Evolutionary conservation across 163 green algal species (phyloP), one percentile per base, ranked within the genome.

Genomic region (Chlorella variabilis): DNA sequence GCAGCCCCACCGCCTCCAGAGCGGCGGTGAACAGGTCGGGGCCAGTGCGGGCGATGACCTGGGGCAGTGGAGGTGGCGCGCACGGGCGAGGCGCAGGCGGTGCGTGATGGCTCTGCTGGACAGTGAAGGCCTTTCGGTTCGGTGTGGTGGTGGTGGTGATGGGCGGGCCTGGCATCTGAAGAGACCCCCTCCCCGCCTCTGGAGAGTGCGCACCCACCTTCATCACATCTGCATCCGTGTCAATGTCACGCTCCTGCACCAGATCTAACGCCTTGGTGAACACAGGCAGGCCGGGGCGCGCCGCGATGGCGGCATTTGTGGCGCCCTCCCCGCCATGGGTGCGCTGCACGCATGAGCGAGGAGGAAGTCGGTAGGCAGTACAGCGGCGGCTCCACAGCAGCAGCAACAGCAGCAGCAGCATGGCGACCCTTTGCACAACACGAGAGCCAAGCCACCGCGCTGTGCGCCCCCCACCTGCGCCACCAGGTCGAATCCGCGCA

Each of bases 171-270:
- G n/a, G n/a, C n/a, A n/a, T n/a, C n/a, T n/a, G n/a, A n/a, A n/a
- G n/a, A n/a, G n/a, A n/a, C n/a, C n/a, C n/a, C n/a, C n/a, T n/a
- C n/a, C n/a, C n/a, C n/a, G n/a, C n/a, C n/a, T n/a, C n/a, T n/a
- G n/a, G n/a, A n/a, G n/a, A n/a, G n/a, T n/a, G n/a, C n/a, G n/a
- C n/a, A n/a, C n/a, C n/a, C n/a, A n/a, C n/a, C n/a, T n/a, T n/a
- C n/a, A n/a, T n/a, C n/a, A n/a, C n/a, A n/a, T n/a, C n/a, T n/a
- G n/a, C n/a, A n/a, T n/a, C n/a, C n/a, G n/a, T n/a, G n/a, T n/a
- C n/a, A n/a, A n/a, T n/a, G n/a, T n/a, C n/a, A n/a, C 63, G 63
- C 21, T 29, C 20, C 33, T 74, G 66, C 66, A 59, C 66, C 66
- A 74, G 9, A 20, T 59, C 1, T 27, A 74, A 25, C 23, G 66